Base-by-base conservation (phyloP, 345 rosid genomes). In the Populus simonii region DNA sequence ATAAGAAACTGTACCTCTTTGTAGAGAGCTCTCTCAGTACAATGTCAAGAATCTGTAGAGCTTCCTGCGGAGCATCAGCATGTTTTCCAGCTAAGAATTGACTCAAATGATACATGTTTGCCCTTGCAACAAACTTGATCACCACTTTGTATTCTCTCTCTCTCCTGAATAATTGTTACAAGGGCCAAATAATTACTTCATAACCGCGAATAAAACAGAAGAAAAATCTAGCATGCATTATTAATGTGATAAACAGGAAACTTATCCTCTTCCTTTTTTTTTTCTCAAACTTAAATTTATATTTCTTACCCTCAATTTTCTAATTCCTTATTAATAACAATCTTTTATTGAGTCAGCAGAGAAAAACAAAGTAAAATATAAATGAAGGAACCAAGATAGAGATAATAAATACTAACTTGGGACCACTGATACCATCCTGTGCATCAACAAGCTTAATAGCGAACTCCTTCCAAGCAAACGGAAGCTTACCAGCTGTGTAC, bases 401-500 rank as follows among this genome's bases (percentile, higher is more conserved):
- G 68, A 69, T 3, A 74, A 72, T 20, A 17, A 23, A 65, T 41
- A 71, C 91, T 84, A 79, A 96, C 99, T 84, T 96, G 87, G 94
- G 97, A 47, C 97, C 94, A 80, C 87, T 89, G 81, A 83, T 77
- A 63, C 92, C 97, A 65, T 91, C 93, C 2, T 87, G 97, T 68
- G 93, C 97, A 84, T 91, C 93, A 31, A 90, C 74, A 76, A 96
- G 93, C 87, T 89, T 94, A 80, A 96, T 82, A 29, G 53, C 81
- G 85, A 96, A 96, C 86, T 94, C 98, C 86, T 92, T 94, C 90
- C 92, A 87, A 68, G 86, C 77, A 74, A 96, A 96, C 31, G 99
- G 98, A 82, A 96, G 94, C 68, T 90, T 92, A 63, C 98, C 99
- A 66, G 99, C 98, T 1, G 99, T 96, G 87, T 96, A 96, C 74